A percentile compares a stretch with the other conserved stretches of the same genome.
Conservation (phyloP, 257 asterid genomes). For the Capsicum rhomboideum region DNA sequence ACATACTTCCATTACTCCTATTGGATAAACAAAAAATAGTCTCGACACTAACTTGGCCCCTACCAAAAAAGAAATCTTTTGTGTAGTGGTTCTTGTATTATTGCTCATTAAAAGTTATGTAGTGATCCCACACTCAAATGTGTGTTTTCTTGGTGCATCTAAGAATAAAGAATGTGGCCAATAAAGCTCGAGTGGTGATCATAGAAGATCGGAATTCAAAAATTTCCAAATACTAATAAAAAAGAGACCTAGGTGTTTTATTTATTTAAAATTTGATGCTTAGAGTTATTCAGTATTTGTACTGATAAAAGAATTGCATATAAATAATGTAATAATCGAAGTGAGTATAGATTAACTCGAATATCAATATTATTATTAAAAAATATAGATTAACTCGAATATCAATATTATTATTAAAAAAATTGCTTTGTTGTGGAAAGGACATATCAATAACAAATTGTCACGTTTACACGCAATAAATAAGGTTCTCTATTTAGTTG, state of each 20-base stretch:
- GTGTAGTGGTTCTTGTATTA: background rate
- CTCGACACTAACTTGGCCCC: background rate
- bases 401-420: background rate
- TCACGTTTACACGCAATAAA: slow-evolving; percentile 1
- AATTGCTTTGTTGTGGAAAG: background rate
- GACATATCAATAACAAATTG: background rate
- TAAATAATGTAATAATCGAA: background rate
- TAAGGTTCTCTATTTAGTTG: background rate
- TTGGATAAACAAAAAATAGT: background rate
- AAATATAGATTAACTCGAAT: background rate
- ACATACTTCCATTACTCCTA: background rate
- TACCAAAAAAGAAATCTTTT: background rate
- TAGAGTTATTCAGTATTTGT: too few species aligned
- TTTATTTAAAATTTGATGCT: background rate
- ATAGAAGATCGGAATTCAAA: too few species aligned
- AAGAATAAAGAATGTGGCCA: background rate
- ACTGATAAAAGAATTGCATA: background rate
- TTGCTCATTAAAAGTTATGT: background rate
- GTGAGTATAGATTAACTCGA: background rate
- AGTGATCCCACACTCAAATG: background rate
- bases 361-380: background rate
- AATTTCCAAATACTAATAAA: too few species aligned
- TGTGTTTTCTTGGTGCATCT: background rate
- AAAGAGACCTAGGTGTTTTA: too few species aligned
- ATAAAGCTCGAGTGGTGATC: background rate